These are phyloP conservation scores for Cladophialophora bantiana DNA, from an alignment of 2,329 filamentous ascomycete species.

Conservation along the genomic window DNA sequence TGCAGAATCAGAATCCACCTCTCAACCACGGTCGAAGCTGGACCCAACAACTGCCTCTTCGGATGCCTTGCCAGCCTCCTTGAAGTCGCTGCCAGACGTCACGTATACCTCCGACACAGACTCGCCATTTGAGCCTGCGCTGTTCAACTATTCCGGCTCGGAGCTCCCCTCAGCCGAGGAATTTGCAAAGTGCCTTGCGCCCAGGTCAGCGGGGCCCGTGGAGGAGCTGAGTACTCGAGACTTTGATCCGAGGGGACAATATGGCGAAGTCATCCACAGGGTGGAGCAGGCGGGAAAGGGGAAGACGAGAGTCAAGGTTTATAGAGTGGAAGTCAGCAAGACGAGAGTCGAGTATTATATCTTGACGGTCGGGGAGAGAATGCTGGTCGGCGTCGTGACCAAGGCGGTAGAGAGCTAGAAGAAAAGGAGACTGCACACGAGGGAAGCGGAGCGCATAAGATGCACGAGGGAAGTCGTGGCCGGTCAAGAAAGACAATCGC, in stretches of 20 bases:
- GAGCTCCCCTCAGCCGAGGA: conserved; percentile 59
- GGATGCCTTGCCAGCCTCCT: conserved; percentile 50
- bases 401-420: conserved; percentile 73
- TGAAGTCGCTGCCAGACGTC: conserved; percentile 67
- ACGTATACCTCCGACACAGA: conserved; percentile 73
- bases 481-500: no score
- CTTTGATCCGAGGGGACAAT: conserved; percentile 77
- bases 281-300: conserved; percentile 41
- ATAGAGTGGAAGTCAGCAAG: conserved; percentile 68
- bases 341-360: conserved; percentile 74
- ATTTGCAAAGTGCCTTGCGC: conserved; percentile 71
- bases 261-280: conserved; percentile 69
- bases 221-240: conserved; percentile 71
- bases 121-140: conserved; percentile 82
- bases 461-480: no score
- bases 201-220: conserved; percentile 58
- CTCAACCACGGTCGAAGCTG: conserved; percentile 31
- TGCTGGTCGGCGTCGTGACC: conserved; percentile 79
- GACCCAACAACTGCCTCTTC: conserved; percentile 34
- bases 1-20: conserved; percentile 34
- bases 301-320: conserved; percentile 67
- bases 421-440: not conserved
- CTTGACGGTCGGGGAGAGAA: conserved; percentile 67
- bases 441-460: not conserved
- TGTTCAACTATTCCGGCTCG: conserved; percentile 65